phyloP scores from a whole-genome alignment of 352 stramenopile genomes.

The Phytophthora melonis region DNA sequence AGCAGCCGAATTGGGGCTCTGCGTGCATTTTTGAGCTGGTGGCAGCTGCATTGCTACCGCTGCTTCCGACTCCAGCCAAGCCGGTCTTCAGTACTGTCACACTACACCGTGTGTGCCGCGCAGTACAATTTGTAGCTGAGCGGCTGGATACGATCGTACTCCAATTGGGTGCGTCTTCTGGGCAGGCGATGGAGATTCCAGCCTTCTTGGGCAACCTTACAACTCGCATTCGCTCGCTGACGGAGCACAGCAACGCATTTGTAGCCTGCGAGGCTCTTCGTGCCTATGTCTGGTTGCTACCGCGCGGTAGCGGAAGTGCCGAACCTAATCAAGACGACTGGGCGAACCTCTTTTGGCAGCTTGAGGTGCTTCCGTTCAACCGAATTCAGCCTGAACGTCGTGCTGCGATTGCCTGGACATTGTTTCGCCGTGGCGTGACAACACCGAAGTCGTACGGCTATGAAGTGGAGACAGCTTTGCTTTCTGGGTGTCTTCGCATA shows the following conservation, averaged over 20 bases:
- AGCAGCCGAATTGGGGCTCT: conserved; percentile 47
- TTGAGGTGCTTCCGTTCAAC: conserved; percentile 55
- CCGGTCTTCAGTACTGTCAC: conserved; percentile 12
- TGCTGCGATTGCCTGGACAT: conserved; percentile 63
- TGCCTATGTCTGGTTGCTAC: conserved; percentile 80
- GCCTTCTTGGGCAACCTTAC: conserved; percentile 63
- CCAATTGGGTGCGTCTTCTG: conserved; percentile 45
- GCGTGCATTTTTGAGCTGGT: conserved; percentile 73
- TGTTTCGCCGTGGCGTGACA: conserved; percentile 70
- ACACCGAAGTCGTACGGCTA: conserved; percentile 47
- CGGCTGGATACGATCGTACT: conserved; percentile 57
- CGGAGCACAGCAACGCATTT: conserved; percentile 59
- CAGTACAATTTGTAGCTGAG: conserved; percentile 64
- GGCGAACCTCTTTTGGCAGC: conserved; percentile 51
- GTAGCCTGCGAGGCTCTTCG: conserved; percentile 66
- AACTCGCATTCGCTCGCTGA: conserved; percentile 50
- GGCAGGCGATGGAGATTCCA: conserved; percentile 45
- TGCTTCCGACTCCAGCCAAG: conserved; percentile 49
- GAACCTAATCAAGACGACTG: conserved; percentile 36
- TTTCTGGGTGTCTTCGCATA: conserved; percentile 56
- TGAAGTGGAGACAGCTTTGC: conserved; percentile 56
- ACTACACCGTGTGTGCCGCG: conserved; percentile 43
- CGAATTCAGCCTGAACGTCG: conserved; percentile 62
- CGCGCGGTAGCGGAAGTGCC: conserved; percentile 28
- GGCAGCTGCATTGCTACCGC: conserved; percentile 44